Percentiles rank a stretch among this genome's conserved stretches.
phyloP scores from a whole-genome alignment of 768 basidiomycete genomes.

The Albatrellus ellisii region DNA sequence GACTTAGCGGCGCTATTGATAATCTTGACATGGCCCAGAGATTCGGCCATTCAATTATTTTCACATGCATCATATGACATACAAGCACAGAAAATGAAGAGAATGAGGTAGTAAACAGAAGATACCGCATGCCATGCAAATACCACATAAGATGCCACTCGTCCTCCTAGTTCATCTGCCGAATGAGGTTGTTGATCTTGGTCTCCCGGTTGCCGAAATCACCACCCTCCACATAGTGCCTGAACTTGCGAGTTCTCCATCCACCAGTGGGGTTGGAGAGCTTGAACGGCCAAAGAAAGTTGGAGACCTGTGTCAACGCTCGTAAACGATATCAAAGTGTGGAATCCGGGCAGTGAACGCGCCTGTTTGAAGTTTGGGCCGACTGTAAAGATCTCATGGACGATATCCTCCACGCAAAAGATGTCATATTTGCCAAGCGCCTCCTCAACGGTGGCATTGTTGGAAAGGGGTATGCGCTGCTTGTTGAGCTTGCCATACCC shows the following conservation, averaged over 20 bases:
- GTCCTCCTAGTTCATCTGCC: slow-evolving; percentile 69
- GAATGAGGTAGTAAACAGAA: slow-evolving; percentile 11
- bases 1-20: no score
- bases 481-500: slow-evolving; percentile 98
- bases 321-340: slow-evolving; percentile 5
- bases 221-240: slow-evolving; percentile 91
- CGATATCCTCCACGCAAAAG: slow-evolving; percentile 92
- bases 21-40: background rate
- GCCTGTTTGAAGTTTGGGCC: slow-evolving; percentile 99
- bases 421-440: slow-evolving; percentile 89
- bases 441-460: slow-evolving; percentile 89
- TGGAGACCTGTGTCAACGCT: slow-evolving; percentile 43
- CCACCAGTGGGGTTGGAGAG: slow-evolving; percentile 98
- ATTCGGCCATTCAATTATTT: no score
- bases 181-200: slow-evolving; percentile 96
- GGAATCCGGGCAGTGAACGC: slow-evolving; percentile 16
- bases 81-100: slow-evolving; percentile 4
- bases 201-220: slow-evolving; percentile 95
- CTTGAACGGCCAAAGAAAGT: slow-evolving; percentile 99
- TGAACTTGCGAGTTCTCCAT: slow-evolving; percentile 97
- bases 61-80: slow-evolving; percentile 5
- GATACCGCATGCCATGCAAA: slow-evolving; percentile 21
- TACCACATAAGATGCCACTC: background rate
- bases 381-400: slow-evolving; percentile 90
- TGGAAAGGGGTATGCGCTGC: slow-evolving; percentile 90